phyloP scores from a whole-genome alignment of 345 rosid species.

The Euphorbia tirucalli region DNA sequence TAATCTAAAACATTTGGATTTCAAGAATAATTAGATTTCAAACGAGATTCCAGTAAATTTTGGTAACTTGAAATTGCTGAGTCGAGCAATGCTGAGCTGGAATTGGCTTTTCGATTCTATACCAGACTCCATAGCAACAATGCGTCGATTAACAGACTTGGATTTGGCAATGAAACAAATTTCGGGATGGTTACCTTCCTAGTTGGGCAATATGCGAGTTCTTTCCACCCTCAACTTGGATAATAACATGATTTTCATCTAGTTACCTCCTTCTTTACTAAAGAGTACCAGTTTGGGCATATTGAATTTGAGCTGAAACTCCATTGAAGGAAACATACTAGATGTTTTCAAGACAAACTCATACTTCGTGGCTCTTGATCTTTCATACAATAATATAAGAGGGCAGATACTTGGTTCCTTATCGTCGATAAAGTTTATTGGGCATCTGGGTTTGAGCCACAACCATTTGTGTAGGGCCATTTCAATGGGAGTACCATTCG shows the following conservation, averaged over 20 bases:
- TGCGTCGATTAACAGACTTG: conserved; percentile 74
- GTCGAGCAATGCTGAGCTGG: conserved; percentile 64
- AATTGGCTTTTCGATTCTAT: conserved; percentile 71
- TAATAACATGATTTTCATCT: conserved; percentile 54
- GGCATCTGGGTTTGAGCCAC: conserved; percentile 87
- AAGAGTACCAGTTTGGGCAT: conserved; percentile 60
- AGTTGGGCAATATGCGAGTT: conserved; percentile 72
- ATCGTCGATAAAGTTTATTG: conserved; percentile 55
- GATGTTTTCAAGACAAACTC: no score
- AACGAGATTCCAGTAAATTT: conserved; percentile 67
- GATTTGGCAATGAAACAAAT: conserved; percentile 67
- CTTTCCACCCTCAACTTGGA: no score
- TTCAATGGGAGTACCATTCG: conserved; percentile 77
- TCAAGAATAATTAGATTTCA: conserved; percentile 57
- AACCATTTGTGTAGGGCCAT: no score
- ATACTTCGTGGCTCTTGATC: no score
- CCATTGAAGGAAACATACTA: no score
- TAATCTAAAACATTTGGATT: conserved; percentile 67
- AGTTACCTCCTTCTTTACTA: conserved; percentile 50
- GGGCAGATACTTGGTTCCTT: conserved; percentile 69
- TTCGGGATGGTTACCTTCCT: conserved; percentile 52
- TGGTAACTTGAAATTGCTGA: no score
- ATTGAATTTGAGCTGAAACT: conserved; percentile 77
- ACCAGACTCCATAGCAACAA: conserved; percentile 56
- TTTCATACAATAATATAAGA: no score